phyloP scores from a whole-genome alignment of 495 filamentous ascomycete species.

The Annulohypoxylon maeteangense region DNA sequence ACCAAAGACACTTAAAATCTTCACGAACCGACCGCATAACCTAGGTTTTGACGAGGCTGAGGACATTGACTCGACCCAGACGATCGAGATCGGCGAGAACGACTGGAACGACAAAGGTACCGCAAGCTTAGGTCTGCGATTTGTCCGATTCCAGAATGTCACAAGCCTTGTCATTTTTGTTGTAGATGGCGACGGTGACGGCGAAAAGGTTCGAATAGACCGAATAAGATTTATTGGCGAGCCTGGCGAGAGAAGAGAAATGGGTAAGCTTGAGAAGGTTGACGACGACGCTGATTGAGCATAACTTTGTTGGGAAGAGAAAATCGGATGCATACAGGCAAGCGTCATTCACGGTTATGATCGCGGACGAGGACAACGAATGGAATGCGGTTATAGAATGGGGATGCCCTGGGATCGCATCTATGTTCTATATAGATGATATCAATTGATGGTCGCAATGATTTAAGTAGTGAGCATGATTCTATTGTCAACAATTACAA shows the following conservation, averaged over 20 bases:
- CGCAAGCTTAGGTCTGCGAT: constrained; percentile 82
- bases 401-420: constrained; percentile 3
- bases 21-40: constrained; percentile 85
- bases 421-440: constrained; percentile 43
- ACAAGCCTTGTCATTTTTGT: constrained; percentile 88
- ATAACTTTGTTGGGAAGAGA: constrained; percentile 47
- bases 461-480: not conserved
- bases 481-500: not conserved
- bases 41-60: constrained; percentile 96
- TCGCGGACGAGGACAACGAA: constrained; percentile 23
- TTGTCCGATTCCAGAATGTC: constrained; percentile 97
- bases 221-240: constrained; percentile 88
- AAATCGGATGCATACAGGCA: constrained; percentile 8
- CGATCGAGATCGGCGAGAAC: constrained; percentile 71
- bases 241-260: constrained; percentile 88
- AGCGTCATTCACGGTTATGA: constrained; percentile 33
- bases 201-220: constrained; percentile 89
- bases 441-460: constrained; percentile 25
- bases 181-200: constrained; percentile 83
- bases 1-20: constrained; percentile 85
- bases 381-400: constrained; percentile 27
- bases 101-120: constrained; percentile 96
- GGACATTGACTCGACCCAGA: constrained; percentile 81
- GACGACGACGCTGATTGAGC: constrained; percentile 75
- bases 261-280: constrained; percentile 96